phyloP scores from a whole-genome alignment of 768 basidiomycete genomes.

The Saitozyma podzolica region DNA sequence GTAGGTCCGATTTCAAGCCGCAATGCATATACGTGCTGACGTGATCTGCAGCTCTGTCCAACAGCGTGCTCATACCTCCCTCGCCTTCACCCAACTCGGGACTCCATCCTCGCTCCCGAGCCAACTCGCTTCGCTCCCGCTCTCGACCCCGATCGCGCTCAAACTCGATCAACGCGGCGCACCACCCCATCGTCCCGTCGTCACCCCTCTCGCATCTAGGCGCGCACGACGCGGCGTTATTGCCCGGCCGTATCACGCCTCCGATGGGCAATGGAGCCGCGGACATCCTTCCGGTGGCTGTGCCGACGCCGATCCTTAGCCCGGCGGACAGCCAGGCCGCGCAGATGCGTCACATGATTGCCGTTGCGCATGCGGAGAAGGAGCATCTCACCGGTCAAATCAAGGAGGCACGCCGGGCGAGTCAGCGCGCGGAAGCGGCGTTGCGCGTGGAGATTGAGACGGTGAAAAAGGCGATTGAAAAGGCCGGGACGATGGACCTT shows the following conservation, averaged over 20 bases:
- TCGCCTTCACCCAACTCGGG: constrained; percentile 20
- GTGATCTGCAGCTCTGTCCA: constrained; percentile 26
- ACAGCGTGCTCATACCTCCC: constrained; percentile 37
- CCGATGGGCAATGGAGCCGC: constrained; percentile 7
- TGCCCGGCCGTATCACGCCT: constrained; percentile 12
- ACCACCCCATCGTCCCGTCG: constrained; percentile 1
- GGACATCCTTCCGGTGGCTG: constrained; percentile 6
- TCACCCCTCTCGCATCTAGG: too few species aligned
- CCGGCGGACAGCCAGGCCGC: constrained; percentile 42
- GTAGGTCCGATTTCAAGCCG: constrained; percentile 19
- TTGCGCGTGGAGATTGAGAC: constrained; percentile 81
- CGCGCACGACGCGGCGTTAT: too few species aligned
- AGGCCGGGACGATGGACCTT: constrained; percentile 69
- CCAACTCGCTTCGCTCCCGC: constrained; percentile 47
- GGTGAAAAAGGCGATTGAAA: constrained; percentile 79
- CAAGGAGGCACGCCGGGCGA: constrained; percentile 74
- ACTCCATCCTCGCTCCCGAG: constrained; percentile 43
- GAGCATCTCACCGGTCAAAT: constrained; percentile 67
- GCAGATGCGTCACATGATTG: constrained; percentile 66
- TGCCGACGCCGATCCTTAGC: constrained; percentile 32
- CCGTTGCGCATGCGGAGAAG: constrained; percentile 65
- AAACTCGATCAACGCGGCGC: constrained; percentile 30
- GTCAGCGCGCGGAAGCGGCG: constrained; percentile 78
- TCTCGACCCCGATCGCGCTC: constrained; percentile 47
- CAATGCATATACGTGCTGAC: constrained; percentile 9